These are phyloP conservation scores for Stygiomarasmius scandens DNA, from an alignment of 1,284 basidiomycete genomes.

Conservation along the genomic window DNA sequence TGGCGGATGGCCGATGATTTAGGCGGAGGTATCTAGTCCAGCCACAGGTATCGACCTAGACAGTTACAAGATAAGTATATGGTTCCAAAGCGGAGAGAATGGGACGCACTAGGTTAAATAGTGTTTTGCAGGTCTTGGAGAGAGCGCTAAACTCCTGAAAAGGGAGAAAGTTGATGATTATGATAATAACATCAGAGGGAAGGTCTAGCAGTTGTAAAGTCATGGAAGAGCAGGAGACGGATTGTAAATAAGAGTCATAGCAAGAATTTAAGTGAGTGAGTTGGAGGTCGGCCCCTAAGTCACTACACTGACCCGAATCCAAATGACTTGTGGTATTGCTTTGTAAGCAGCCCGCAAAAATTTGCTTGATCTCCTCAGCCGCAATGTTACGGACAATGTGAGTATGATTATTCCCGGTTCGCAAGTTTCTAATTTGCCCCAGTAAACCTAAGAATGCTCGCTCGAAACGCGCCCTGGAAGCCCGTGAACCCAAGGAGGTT, in stretches of 20 bases:
- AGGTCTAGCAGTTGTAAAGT: slow-evolving; percentile 33
- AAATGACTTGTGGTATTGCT: too few relatives aligned
- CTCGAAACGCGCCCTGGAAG: slow-evolving; percentile 91
- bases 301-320: too few relatives aligned
- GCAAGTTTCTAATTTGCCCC: too few relatives aligned
- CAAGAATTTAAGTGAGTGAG: too few relatives aligned
- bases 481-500: slow-evolving; percentile 86
- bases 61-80: not conserved
- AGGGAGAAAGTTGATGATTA: slow-evolving; percentile 51
- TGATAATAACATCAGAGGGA: slow-evolving; percentile 61
- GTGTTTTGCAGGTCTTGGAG: slow-evolving; percentile 32
- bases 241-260: not conserved
- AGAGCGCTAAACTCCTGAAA: slow-evolving; percentile 49
- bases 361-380: slow-evolving; percentile 7
- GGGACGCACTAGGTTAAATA: slow-evolving; percentile 8
- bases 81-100: not conserved
- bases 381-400: slow-evolving; percentile 44
- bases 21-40: slow-evolving; percentile 56
- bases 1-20: slow-evolving; percentile 55
- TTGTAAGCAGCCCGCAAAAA: not conserved
- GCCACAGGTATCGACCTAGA: slow-evolving; percentile 61
- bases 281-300: too few relatives aligned
- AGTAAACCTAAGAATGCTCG: slow-evolving; percentile 98
- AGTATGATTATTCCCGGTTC: slow-evolving; percentile 18
- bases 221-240: not conserved